phyloP scores from a whole-genome alignment of 2,329 filamentous ascomycete species.

The Penicillium concentricum region DNA sequence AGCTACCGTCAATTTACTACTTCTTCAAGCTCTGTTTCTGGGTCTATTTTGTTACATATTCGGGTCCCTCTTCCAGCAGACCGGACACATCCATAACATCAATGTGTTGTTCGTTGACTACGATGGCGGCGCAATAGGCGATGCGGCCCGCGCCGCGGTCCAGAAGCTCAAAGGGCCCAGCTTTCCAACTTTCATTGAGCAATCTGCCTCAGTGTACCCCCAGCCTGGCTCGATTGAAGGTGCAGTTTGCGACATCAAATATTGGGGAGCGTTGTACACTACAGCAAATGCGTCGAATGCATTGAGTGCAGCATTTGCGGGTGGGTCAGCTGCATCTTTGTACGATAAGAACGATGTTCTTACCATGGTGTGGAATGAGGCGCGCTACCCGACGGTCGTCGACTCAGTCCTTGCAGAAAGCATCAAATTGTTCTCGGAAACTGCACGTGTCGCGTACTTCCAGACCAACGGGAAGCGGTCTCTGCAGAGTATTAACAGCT shows the following conservation, averaged over 20 bases:
- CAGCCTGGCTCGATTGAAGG: conserved; percentile 18
- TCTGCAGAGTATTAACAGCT: conserved; percentile 22
- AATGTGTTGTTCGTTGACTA: conserved; percentile 41
- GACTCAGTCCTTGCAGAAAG: conserved; percentile 35
- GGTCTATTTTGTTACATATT: conserved; percentile 38
- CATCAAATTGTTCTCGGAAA: conserved; percentile 35
- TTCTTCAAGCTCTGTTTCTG: conserved; percentile 40
- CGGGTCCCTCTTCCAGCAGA: conserved; percentile 38
- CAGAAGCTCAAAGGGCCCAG: conserved; percentile 22
- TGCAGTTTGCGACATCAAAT: conserved; percentile 36
- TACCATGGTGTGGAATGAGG: conserved; percentile 48
- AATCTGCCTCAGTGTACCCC: conserved; percentile 17
- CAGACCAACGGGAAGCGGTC: conserved; percentile 33
- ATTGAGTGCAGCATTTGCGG: conserved; percentile 38
- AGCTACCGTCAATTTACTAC: conserved; percentile 28
- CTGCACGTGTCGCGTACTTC: conserved; percentile 37
- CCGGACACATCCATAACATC: conserved; percentile 33
- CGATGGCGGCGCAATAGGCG: conserved; percentile 37
- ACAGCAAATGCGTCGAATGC: conserved; percentile 38
- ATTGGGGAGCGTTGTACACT: conserved; percentile 38
- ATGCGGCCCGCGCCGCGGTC: conserved; percentile 35
- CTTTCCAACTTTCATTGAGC: conserved; percentile 35
- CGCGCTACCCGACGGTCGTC: conserved; percentile 42
- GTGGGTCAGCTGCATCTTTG: conserved; percentile 28
- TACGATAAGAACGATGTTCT: conserved; percentile 42